These are phyloP conservation scores for Boletus tomentosulus DNA, from an alignment of 768 basidiomycete species.

Conservation along the genomic window DNA sequence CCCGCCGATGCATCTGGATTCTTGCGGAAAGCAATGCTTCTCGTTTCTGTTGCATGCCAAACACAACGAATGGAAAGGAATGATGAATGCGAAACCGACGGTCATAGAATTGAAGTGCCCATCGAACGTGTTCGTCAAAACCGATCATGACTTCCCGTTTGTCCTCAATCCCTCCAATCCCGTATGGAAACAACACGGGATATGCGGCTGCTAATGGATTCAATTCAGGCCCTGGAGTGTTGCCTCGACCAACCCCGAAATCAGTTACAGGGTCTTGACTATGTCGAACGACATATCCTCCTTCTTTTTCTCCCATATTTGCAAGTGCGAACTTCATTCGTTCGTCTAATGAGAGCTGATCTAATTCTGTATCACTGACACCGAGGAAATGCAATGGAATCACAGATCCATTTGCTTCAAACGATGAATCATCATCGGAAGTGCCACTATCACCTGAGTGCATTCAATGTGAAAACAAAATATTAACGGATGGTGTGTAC, in stretches of 20 bases:
- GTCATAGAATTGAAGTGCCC: slow-evolving; percentile 31
- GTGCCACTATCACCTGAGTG: no score
- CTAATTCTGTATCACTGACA: not conserved
- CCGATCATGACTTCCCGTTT: slow-evolving; percentile 11
- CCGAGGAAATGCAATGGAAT: not conserved
- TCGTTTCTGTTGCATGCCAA: slow-evolving; percentile 29
- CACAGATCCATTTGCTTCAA: slow-evolving; percentile 10
- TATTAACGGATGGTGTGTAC: no score
- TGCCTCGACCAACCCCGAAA: not conserved
- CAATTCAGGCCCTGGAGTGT: not conserved
- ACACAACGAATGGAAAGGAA: slow-evolving; percentile 30
- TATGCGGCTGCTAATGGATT: not conserved
- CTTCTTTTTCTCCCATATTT: not conserved
- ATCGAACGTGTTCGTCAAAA: slow-evolving; percentile 28
- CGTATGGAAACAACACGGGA: slow-evolving; percentile 19
- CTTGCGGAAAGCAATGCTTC: slow-evolving; percentile 25
- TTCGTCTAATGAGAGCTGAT: not conserved
- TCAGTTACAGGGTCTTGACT: not conserved
- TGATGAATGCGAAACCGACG: slow-evolving; percentile 27
- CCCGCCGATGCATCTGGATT: slow-evolving; percentile 30
- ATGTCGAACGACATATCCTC: not conserved
- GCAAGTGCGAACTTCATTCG: not conserved
- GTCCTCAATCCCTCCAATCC: slow-evolving; percentile 32
- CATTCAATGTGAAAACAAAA: no score
- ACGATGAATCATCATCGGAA: not conserved